A percentile compares a stretch with the other conserved stretches of the same genome.
Evolutionary conservation across 306 rosid species (phyloP).

Genomic region (Trifolium fragiferum): DNA sequence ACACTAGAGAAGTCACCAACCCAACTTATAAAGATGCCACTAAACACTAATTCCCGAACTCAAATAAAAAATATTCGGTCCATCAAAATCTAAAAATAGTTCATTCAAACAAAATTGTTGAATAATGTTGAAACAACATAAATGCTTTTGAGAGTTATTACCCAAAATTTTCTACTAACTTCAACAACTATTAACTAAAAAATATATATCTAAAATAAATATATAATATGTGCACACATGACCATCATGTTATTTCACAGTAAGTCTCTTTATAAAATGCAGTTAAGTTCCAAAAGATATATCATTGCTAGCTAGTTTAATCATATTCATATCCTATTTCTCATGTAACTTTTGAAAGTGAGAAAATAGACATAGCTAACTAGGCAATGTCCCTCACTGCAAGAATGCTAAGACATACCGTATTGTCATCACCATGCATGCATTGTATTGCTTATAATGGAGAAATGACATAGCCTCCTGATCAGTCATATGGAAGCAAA

Average conservation of each 20-base stretch:
- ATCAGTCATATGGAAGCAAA: conserved; percentile 40
- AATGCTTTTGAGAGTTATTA: too few relatives aligned
- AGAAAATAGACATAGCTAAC: conserved; percentile 34
- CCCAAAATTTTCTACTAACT: too few relatives aligned
- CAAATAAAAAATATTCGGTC: too few relatives aligned
- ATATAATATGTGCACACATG: neutral
- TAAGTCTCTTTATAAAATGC: conserved; percentile 11
- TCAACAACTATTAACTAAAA: too few relatives aligned
- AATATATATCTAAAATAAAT: too few relatives aligned
- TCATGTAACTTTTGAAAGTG: conserved; percentile 37
- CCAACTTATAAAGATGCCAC: too few relatives aligned
- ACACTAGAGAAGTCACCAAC: too few relatives aligned
- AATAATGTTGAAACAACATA: too few relatives aligned
- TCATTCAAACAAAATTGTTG: too few relatives aligned
- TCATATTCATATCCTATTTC: conserved; percentile 6
- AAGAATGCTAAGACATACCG: conserved; percentile 46
- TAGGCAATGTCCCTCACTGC: conserved; percentile 42
- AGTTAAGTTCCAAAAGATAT: conserved; percentile 23
- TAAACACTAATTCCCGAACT: too few relatives aligned
- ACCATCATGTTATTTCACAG: neutral
- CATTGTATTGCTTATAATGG: conserved; percentile 33
- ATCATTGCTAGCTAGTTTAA: conserved; percentile 35
- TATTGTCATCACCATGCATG: conserved; percentile 52
- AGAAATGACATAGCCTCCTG: conserved; percentile 41
- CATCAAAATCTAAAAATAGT: too few relatives aligned